These are phyloP conservation scores for Paramyrothecium sp. DNA, from an alignment of 2,329 filamentous ascomycete genomes.

Conservation along the genomic window DNA sequence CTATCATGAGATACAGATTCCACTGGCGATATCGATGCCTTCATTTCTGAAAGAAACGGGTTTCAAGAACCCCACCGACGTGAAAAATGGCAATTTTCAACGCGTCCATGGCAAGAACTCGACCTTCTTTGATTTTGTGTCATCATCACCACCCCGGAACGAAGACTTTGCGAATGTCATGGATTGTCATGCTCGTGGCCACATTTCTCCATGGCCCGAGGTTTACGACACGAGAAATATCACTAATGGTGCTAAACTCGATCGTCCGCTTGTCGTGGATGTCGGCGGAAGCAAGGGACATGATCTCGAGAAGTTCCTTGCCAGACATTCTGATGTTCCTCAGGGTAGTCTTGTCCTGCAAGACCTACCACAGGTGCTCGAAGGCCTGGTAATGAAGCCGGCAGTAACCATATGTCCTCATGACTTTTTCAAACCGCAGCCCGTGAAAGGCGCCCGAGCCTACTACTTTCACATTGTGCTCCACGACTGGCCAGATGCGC, in stretches of 20 bases:
- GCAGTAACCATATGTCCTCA: conserved; percentile 27
- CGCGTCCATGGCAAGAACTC: conserved; percentile 20
- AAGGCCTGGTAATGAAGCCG: conserved; percentile 15
- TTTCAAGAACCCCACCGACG: conserved; percentile 31
- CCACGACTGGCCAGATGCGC: conserved; percentile 47
- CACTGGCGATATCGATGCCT: conserved; percentile 29
- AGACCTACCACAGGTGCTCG: conserved; percentile 30
- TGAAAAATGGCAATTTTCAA: conserved; percentile 29
- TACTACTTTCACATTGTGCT: conserved; percentile 49
- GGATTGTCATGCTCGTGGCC: conserved; percentile 35
- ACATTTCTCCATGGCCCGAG: conserved; percentile 33
- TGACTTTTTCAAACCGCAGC: conserved; percentile 35
- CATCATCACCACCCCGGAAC: conserved; percentile 22
- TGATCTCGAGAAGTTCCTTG: conserved; percentile 30
- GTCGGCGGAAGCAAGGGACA: conserved; percentile 35
- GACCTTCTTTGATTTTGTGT: conserved; percentile 30
- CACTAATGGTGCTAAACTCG: conserved; percentile 20
- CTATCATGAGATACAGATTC: conserved; percentile 28
- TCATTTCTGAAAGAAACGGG: conserved; percentile 27
- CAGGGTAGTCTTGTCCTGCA: conserved; percentile 28
- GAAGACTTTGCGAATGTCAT: conserved; percentile 32
- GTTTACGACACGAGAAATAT: conserved; percentile 30
- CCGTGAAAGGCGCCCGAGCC: conserved; percentile 34
- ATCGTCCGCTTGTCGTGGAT: conserved; percentile 28
- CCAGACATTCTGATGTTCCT: conserved; percentile 20